Conservation (phyloP, 1,284 basidiomycete genomes). For the Takashimella tepidaria region DNA sequence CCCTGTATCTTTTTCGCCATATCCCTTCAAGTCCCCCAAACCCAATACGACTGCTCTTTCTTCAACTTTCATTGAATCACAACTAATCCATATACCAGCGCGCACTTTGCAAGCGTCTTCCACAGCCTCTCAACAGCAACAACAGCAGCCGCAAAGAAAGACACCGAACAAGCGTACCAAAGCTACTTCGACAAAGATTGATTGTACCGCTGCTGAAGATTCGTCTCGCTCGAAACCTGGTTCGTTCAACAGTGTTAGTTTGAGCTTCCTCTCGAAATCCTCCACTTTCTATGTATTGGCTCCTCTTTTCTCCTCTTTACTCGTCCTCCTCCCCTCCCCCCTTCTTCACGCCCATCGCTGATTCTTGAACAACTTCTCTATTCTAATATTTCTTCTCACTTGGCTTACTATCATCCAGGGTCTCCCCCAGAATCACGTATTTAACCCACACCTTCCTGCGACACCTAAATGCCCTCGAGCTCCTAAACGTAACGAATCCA, state of each 20-base stretch:
- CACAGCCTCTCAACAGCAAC: no score
- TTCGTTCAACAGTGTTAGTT: no score
- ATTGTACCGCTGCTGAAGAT: no score
- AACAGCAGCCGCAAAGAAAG: not conserved
- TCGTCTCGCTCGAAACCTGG: no score
- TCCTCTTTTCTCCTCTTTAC: not conserved
- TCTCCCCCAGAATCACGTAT: conserved; percentile 42
- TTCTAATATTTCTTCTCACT: not conserved
- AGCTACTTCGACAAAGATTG: not conserved
- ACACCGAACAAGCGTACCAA: not conserved
- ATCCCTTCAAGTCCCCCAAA: no score
- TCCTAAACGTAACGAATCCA: conserved; percentile 28
- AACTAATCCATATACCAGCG: no score
- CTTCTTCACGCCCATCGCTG: no score
- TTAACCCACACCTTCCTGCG: conserved; percentile 37
- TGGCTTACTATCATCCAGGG: conserved; percentile 14
- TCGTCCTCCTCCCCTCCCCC: no score
- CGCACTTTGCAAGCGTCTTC: not conserved
- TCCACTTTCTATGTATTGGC: not conserved
- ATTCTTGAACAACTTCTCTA: not conserved
- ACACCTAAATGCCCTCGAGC: conserved; percentile 34
- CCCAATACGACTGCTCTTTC: no score
- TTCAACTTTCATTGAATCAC: no score
- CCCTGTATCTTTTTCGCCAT: no score
- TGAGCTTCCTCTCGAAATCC: not conserved